Evolutionary conservation across 108 stramenopile species (phyloP), one percentile per base, ranked within the genome.

Genomic region (Discostella stelligeroides): DNA sequence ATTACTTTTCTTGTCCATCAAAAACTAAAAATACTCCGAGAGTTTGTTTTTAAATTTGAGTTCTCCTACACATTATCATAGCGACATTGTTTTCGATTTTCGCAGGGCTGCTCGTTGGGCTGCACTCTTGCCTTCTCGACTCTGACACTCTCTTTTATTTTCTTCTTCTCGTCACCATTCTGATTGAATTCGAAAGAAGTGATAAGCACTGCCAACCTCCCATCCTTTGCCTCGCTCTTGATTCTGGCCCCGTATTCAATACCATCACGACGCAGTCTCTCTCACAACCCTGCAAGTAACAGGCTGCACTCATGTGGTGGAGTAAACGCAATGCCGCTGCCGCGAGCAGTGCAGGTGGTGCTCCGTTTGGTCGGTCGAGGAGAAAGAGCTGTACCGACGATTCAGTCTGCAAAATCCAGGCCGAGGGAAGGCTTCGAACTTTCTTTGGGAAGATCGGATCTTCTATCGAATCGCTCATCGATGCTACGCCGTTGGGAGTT

Each of bases 391-490:
- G 42, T 12, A 45, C 45, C 18, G 42, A 18, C 62, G 62, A 6
- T 27, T 25, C 25, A 13, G 34, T 34, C 5, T 34, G 34, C 34
- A 34, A 34, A 34, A 3, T 5, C 6, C 34, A 34, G 6, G 34
- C 37, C 0, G 42, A 46, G 15, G 51, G 42, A 13, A 38, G 58
- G 15, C 41, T 68, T 8, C 55, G 39, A 10, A 30, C 11, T 0
- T 68, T 68, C 55, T 68, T 57, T 24, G 7, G 12, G 54, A 68
- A 51, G 10, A 55, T 68, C 0, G 68, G 56, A 21, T 41, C 45
- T 8, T 42, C 21, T 24, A 54, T 68, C 25, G 68, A 68, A 58
- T 56, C 68, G 24, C 56, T 68, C 68, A 68, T 68, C 56, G 68
- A 68, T 39, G 68, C 68, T 4, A 57, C 54, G 38, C 68, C 68